Evolutionary conservation across 306 rosid genomes (phyloP).

Genomic region (Arachis stenosperma): DNA sequence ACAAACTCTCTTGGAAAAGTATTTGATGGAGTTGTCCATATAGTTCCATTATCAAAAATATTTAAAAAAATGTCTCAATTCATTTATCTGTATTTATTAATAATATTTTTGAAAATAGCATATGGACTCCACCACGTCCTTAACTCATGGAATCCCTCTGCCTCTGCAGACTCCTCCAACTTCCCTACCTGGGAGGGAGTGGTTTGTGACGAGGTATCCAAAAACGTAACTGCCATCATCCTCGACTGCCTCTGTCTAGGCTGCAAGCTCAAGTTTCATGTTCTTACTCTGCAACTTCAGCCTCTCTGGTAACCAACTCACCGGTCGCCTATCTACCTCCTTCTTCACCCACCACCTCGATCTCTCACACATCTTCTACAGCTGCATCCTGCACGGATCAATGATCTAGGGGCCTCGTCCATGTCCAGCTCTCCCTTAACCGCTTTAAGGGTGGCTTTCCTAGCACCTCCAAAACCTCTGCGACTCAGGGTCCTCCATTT

Average conservation of each 20-base stretch:
- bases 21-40: too few species aligned
- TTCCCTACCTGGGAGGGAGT: constrained; percentile 79
- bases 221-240: constrained; percentile 63
- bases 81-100: too few species aligned
- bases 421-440: constrained; percentile 74
- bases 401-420: constrained; percentile 65
- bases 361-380: constrained; percentile 79
- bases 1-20: too few species aligned
- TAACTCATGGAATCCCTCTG: constrained; percentile 53
- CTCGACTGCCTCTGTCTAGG: constrained; percentile 60
- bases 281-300: constrained; percentile 69
- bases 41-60: too few species aligned
- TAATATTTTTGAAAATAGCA: too few species aligned
- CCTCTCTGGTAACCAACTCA: constrained; percentile 70
- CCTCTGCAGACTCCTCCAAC: not conserved
- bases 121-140: constrained; percentile 24
- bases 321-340: constrained; percentile 76
- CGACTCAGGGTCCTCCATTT: constrained; percentile 83
- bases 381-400: constrained; percentile 89
- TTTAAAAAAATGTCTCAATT: too few species aligned
- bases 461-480: constrained; percentile 65
- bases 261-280: constrained; percentile 78
- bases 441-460: constrained; percentile 72
- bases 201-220: constrained; percentile 57
- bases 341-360: constrained; percentile 81